Conservation (phyloP, 192 early-diverging fungal genomes). For the Bifiguratus adelaidae region DNA sequence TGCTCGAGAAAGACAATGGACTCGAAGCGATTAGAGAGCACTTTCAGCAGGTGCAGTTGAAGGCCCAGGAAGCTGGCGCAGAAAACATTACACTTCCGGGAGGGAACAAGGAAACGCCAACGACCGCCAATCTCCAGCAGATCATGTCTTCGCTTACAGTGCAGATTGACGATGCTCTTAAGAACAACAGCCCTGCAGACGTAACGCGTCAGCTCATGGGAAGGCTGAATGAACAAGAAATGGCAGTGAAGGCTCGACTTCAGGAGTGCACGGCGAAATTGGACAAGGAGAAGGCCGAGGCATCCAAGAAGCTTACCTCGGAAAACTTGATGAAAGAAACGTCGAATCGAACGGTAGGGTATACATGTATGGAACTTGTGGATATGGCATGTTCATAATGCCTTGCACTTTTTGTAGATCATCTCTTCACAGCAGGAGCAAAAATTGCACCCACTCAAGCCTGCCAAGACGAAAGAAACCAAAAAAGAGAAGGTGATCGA, state of each 20-base stretch:
- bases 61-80: conserved; percentile 9
- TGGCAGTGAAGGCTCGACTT: conserved; percentile 20
- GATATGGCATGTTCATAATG: neutral
- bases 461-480: conserved; percentile 29
- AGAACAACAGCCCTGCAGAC: conserved; percentile 10
- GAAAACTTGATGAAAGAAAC: conserved; percentile 56
- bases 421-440: neutral
- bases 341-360: conserved; percentile 50
- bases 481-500: conserved; percentile 51
- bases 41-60: conserved; percentile 3
- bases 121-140: neutral
- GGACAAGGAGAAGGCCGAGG: conserved; percentile 42
- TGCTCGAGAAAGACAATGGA: conserved; percentile 2
- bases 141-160: conserved; percentile 1
- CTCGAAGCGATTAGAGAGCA: conserved; percentile 3
- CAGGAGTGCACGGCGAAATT: conserved; percentile 32
- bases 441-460: conserved; percentile 7
- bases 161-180: conserved; percentile 1
- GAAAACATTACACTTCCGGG: neutral
- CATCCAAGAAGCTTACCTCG: conserved; percentile 55
- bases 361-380: neutral
- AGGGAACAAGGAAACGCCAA: conserved; percentile 4
- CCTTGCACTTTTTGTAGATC: neutral
- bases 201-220: conserved; percentile 10
- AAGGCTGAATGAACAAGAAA: conserved; percentile 25